Base-by-base conservation (phyloP, 768 basidiomycete genomes). In the Kwoniella bestiolae region DNA sequence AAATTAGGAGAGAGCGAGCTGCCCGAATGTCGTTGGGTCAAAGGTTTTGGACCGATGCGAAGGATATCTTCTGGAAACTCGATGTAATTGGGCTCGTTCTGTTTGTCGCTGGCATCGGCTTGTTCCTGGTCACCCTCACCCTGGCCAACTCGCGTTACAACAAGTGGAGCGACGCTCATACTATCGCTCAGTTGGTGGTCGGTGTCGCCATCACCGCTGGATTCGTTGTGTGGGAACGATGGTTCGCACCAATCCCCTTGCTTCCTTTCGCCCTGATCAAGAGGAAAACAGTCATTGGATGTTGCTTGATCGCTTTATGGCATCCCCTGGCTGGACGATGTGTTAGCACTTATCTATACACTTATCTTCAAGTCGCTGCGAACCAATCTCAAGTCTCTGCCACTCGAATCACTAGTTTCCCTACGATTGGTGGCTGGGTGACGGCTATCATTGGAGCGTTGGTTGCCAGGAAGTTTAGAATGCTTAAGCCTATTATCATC, bases 401-500 rank as follows among this genome's bases (percentile, higher is more conserved):
- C 8, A 67, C 65, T 18, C 63, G 75, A 28, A 51, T 75, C 4
- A 67, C 67, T 14, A 59, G 53, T 18, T 50, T 73, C 46, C 66
- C 69, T 21, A 57, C 65, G 8, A 62, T 75, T 50, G 72, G 67
- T n/a, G 74, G 63, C 4, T 68, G 66, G 29, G 46, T 73, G 46
- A 62, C 60, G 2, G 69, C 75, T 28, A 53, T 76, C 26, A 62
- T 56, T 35, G 74, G 34, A 25, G 76, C 60, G 32, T 63, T 76
- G 51, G 61, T 70, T 47, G 68, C 65, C n/a, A 61, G 78, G 23
- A 72, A 70, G 51, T 55, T 71, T 46, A 64, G 79, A 14, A 56
- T 66, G 50, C 70, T 81, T 62, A 81, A 81, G 68, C 77, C 77
- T n/a, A 63, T 78, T 62, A 67, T 81, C 66, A 65, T 79, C 59